Evolutionary conservation across 257 asterid genomes (phyloP).

Genomic region (Misopates orontium): DNA sequence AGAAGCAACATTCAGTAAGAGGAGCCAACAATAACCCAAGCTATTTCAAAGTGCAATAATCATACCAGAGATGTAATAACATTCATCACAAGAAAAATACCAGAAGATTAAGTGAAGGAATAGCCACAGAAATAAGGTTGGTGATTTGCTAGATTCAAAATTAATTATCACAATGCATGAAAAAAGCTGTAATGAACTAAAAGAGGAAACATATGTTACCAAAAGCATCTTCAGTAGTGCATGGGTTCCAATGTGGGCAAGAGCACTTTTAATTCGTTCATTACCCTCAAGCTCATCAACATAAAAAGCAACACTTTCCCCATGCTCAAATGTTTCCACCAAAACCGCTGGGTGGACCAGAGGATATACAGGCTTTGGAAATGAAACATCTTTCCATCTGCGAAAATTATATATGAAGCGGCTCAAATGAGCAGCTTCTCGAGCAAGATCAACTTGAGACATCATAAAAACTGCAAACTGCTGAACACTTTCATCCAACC

Average conservation of each 20-base stretch:
- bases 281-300: conserved; percentile 67
- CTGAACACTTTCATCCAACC: conserved; percentile 83
- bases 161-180: conserved; percentile 14
- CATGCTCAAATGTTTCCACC: conserved; percentile 89
- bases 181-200: conserved; percentile 1
- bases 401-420: conserved; percentile 84
- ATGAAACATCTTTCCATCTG: conserved; percentile 81
- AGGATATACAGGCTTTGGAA: conserved; percentile 91
- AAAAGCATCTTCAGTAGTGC: conserved; percentile 88
- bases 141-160: neutral
- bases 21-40: conserved; percentile 6
- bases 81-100: conserved; percentile 18
- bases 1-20: neutral
- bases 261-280: conserved; percentile 65
- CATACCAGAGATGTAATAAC: conserved; percentile 5
- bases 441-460: conserved; percentile 90
- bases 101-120: conserved; percentile 15
- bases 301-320: conserved; percentile 75
- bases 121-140: conserved; percentile 14
- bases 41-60: conserved; percentile 17
- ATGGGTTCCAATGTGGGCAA: conserved; percentile 91
- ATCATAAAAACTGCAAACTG: conserved; percentile 90
- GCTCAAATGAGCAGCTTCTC: conserved; percentile 90
- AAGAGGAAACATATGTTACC: conserved; percentile 40
- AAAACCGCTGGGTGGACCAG: conserved; percentile 87